Percentiles rank a stretch among this genome's conserved stretches.
These are phyloP conservation scores for Plasmodium adleri DNA, from an alignment of 169 alveolate genomes.

Conservation along the genomic window DNA sequence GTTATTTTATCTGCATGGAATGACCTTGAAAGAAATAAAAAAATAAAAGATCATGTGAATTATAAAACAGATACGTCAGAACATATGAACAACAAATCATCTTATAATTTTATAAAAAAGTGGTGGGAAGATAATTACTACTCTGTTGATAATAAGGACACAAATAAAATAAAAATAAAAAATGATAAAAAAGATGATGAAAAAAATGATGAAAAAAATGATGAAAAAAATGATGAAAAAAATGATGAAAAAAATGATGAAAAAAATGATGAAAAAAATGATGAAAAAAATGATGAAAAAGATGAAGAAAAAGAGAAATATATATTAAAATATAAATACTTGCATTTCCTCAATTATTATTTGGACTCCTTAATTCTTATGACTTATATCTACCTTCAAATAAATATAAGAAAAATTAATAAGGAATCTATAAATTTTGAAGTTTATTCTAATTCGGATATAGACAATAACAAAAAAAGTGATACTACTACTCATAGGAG, in stretches of 20 bases:
- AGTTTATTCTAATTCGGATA: no score
- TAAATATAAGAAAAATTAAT: background rate
- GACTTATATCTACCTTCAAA: background rate
- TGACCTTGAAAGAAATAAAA: background rate
- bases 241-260: background rate
- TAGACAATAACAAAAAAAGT: no score
- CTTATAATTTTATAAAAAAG: background rate
- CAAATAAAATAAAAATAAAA: background rate
- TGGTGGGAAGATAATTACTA: slow-evolving; percentile 31
- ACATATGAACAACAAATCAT: no score
- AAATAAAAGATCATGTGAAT: background rate
- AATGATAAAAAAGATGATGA: background rate
- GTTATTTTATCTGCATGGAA: slow-evolving; percentile 5
- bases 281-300: background rate
- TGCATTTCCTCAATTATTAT: slow-evolving; percentile 36
- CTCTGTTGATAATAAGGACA: slow-evolving; percentile 6
- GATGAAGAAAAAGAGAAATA: background rate
- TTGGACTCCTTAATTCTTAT: slow-evolving; percentile 24
- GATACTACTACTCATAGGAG: background rate
- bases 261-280: background rate
- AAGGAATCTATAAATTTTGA: background rate
- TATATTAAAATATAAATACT: slow-evolving; percentile 12
- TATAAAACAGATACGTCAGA: no score
- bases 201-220: background rate
- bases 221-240: background rate